Percentiles rank a stretch among this genome's conserved stretches.
phyloP scores from a whole-genome alignment of 2,329 filamentous ascomycete species.

The Tolypocladium paradoxum region DNA sequence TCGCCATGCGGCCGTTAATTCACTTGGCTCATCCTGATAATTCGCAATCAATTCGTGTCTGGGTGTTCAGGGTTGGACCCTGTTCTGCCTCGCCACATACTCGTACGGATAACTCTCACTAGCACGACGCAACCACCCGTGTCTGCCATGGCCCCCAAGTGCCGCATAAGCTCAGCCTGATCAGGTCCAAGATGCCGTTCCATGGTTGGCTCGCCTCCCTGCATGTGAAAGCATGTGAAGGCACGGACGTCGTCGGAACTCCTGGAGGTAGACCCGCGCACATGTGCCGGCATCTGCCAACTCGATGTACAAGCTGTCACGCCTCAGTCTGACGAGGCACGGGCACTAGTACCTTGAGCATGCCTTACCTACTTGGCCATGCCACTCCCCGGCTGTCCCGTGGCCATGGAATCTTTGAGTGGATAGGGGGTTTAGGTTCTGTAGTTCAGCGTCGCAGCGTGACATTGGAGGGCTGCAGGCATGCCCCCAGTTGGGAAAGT shows the following conservation, averaged over 20 bases:
- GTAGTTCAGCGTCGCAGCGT: not conserved
- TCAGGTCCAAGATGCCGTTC: not conserved
- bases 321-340: too few species aligned
- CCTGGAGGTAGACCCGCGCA: not conserved
- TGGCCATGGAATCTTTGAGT: too few species aligned
- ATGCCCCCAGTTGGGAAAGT: not conserved
- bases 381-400: not conserved
- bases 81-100: too few species aligned
- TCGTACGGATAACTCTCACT: too few species aligned
- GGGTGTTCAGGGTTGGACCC: not conserved
- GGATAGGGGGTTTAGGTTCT: too few species aligned
- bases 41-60: not conserved
- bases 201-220: not conserved
- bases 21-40: too few species aligned
- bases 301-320: not conserved
- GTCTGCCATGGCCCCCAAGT: not conserved
- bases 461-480: not conserved
- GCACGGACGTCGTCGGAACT: not conserved
- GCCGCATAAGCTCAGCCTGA: not conserved
- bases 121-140: not conserved
- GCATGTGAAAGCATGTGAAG: not conserved
- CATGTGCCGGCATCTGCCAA: not conserved
- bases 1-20: too few species aligned
- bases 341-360: too few species aligned
- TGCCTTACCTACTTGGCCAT: too few species aligned